Evolutionary conservation across 306 rosid genomes (phyloP).

Genomic region (Spatholobus suberectus): DNA sequence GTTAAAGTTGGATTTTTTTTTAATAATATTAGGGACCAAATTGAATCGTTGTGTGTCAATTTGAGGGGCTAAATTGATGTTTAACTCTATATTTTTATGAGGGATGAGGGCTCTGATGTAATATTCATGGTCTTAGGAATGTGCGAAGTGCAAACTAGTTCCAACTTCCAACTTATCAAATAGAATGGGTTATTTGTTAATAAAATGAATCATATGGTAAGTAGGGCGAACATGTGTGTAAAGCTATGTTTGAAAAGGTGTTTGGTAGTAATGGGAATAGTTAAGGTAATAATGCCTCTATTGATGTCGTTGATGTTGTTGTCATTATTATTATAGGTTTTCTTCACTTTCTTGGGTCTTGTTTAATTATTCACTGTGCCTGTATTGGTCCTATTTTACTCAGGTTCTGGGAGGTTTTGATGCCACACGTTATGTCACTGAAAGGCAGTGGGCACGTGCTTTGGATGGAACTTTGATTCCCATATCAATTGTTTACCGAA

Average conservation of each 20-base stretch:
- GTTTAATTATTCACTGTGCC: constrained; percentile 12
- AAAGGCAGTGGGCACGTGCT: constrained; percentile 89
- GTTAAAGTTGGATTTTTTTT: background rate
- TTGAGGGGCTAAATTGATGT: background rate
- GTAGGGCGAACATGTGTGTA: background rate
- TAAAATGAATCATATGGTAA: background rate
- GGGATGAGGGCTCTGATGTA: background rate
- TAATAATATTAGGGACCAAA: background rate
- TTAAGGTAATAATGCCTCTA: background rate
- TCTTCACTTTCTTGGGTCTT: constrained; percentile 19
- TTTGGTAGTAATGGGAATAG: background rate
- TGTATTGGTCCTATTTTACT: constrained; percentile 33
- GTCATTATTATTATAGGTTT: background rate
- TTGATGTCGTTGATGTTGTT: background rate
- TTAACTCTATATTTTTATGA: background rate
- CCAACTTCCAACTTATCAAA: background rate
- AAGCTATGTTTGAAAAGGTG: too few relatives aligned
- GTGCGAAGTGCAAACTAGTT: background rate
- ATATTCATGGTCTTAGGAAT: constrained; percentile 6
- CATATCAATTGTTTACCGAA: constrained; percentile 79
- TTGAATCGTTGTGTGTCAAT: background rate
- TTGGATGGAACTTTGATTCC: constrained; percentile 84
- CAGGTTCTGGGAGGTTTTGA: constrained; percentile 95
- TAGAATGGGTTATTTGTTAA: background rate
- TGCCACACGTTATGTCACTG: constrained; percentile 73